Conservation (phyloP, 352 stramenopile genomes). For the Lagenidium sp. region DNA sequence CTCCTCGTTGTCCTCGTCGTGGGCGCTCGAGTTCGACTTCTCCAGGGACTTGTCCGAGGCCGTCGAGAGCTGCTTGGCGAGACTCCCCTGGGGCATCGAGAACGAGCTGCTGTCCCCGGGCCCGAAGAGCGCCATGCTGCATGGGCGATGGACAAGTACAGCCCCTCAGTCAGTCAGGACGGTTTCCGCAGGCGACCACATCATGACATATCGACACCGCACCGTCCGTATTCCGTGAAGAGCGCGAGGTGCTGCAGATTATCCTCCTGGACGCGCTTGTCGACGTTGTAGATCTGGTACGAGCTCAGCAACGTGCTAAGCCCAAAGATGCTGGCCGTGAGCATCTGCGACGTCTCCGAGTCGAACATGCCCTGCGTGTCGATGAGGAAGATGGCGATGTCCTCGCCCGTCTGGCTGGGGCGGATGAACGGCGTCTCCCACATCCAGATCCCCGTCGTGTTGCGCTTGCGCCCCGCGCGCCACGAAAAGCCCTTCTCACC, state of each 20-base stretch:
- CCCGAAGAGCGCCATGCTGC: conserved; percentile 69
- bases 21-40: conserved; percentile 26
- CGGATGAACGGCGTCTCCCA: conserved; percentile 97
- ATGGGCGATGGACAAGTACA: background rate
- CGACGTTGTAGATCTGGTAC: conserved; percentile 99
- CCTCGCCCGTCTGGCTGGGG: conserved; percentile 74
- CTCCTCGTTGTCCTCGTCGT: conserved; percentile 10
- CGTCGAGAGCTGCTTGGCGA: conserved; percentile 9
- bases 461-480: conserved; percentile 92
- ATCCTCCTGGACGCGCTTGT: conserved; percentile 99
- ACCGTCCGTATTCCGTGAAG: conserved; percentile 98
- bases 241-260: conserved; percentile 98
- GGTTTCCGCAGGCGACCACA: background rate
- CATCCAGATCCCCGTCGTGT: conserved; percentile 99
- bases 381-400: conserved; percentile 95
- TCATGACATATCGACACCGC: conserved; percentile 18
- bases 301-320: conserved; percentile 94
- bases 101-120: conserved; percentile 22
- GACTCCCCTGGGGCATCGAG: background rate
- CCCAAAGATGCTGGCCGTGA: conserved; percentile 98
- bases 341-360: conserved; percentile 96
- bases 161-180: background rate
- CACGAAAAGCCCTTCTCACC: conserved; percentile 93
- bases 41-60: conserved; percentile 16
- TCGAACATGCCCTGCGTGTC: conserved; percentile 99